Evolutionary conservation across 2,329 filamentous ascomycete genomes (phyloP), one percentile per base, ranked within the genome.

Genomic region (Botrytis byssoidea): DNA sequence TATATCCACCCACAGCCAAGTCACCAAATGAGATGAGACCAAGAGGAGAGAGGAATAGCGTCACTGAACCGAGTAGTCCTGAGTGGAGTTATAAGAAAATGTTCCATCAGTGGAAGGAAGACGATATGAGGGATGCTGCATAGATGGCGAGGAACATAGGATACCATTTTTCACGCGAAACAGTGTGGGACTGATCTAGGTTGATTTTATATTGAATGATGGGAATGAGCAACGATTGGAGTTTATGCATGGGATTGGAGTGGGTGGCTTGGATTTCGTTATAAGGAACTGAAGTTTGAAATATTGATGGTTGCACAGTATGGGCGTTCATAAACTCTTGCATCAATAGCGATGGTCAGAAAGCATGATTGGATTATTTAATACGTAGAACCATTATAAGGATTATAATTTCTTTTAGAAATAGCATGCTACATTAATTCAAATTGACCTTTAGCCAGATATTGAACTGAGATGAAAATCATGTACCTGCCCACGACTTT

Each of bases 81-180:
- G 76, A 78, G 37, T n/a, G 67, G 37, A 74, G 42, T 46, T 75
- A 79, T 63, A 77, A 77, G 60, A 75, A 64, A 18, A 22, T 76
- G 14, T 75, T 75, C 25, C 77, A 77, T 71, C 69, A 70, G 25
- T 64, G 57, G 55, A 70, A 66, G 46, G 70, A 71, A 66, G 70
- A 71, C 35, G 42, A 68, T 35, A 46, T n/a, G 60, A 44, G 29
- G 46, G 35, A 66, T 42, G 70, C 46, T 72, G 46, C 70, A 57
- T 66, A 44, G 35, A 55, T 68, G 4, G 65, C 18, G 46, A 55
- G 35, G 46, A 37, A 16, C 65, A 68, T 22, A 25, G 16, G 65
- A 55, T 68, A 68, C 16, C 65, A 32, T 42, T 68, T 25, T 42
- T 20, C 48, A 14, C 35, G 46, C 35, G 25, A 25, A 57, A 4